phyloP scores from a whole-genome alignment of 805 yeast genomes.

The Brettanomyces anomalus region DNA sequence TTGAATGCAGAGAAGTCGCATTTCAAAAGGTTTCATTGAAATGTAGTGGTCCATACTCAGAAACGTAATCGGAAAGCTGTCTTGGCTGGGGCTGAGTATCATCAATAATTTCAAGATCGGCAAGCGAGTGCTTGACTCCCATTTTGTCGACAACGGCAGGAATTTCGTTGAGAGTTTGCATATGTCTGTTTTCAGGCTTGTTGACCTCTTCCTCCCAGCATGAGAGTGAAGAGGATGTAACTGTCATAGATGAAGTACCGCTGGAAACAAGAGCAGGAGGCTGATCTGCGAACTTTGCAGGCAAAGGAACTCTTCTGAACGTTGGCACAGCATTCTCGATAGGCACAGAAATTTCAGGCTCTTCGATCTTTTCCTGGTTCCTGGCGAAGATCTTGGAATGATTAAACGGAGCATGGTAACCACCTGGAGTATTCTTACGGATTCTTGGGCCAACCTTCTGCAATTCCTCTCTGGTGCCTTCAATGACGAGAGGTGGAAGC shows the following conservation, averaged over 20 bases:
- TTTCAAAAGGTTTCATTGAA: conserved; percentile 41
- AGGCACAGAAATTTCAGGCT: neutral
- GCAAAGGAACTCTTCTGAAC: neutral
- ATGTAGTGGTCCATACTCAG: conserved; percentile 35
- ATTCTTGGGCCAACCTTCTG: conserved; percentile 64
- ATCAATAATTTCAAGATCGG: conserved; percentile 1
- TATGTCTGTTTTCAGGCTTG: conserved; percentile 3
- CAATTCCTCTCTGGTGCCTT: conserved; percentile 29
- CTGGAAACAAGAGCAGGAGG: conserved; percentile 20
- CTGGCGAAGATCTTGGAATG: neutral
- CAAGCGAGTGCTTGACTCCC: conserved; percentile 1
- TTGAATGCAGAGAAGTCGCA: neutral
- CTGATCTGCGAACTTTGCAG: neutral
- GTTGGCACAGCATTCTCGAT: neutral
- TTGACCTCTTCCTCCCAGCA: conserved; percentile 32
- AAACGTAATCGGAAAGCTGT: conserved; percentile 19
- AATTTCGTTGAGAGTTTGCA: conserved; percentile 2
- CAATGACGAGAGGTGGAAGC: conserved; percentile 2
- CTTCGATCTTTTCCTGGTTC: neutral
- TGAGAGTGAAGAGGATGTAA: conserved; percentile 32
- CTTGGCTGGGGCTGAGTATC: neutral
- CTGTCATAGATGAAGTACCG: conserved; percentile 33
- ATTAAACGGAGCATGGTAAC: conserved; percentile 29
- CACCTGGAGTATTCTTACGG: conserved; percentile 57
- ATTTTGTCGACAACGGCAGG: neutral